phyloP scores from a whole-genome alignment of 2,329 filamentous ascomycete genomes.

The Aspergillus amoenus region DNA sequence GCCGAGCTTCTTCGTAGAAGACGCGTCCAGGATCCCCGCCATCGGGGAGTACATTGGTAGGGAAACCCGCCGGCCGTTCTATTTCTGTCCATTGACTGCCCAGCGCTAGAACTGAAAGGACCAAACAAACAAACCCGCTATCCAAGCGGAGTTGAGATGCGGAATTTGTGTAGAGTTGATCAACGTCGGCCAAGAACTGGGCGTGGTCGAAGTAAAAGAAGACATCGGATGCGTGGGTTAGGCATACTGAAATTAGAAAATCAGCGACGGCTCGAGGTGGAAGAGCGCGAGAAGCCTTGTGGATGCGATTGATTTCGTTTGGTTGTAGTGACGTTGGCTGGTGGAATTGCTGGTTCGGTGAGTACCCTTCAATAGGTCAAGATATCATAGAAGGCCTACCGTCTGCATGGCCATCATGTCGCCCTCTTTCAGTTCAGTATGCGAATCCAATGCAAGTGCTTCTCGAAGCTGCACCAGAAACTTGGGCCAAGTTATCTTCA shows the following conservation, averaged over 20 bases:
- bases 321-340: conserved; percentile 8
- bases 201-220: conserved; percentile 23
- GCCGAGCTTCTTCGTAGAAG: conserved; percentile 31
- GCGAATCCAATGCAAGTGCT: conserved; percentile 16
- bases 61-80: conserved; percentile 20
- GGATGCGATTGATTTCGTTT: conserved; percentile 1
- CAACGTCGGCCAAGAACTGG: conserved; percentile 13
- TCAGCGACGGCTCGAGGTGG: conserved; percentile 17
- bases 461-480: conserved; percentile 18
- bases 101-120: conserved; percentile 24
- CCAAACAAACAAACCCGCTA: conserved; percentile 18
- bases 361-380: no score
- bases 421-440: conserved; percentile 5
- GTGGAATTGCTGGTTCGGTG: background rate
- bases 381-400: background rate
- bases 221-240: conserved; percentile 20
- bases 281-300: conserved; percentile 13
- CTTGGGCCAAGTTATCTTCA: conserved; percentile 12
- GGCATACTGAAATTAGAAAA: conserved; percentile 19
- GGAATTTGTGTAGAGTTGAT: conserved; percentile 15
- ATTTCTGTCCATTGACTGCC: conserved; percentile 38
- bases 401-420: conserved; percentile 18
- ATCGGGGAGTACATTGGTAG: background rate
- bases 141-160: conserved; percentile 13
- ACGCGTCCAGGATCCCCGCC: conserved; percentile 29